Evolutionary conservation across 108 stramenopile genomes (phyloP), one percentile per base, ranked within the genome.

Genomic region (Asterionellopsis glacialis): DNA sequence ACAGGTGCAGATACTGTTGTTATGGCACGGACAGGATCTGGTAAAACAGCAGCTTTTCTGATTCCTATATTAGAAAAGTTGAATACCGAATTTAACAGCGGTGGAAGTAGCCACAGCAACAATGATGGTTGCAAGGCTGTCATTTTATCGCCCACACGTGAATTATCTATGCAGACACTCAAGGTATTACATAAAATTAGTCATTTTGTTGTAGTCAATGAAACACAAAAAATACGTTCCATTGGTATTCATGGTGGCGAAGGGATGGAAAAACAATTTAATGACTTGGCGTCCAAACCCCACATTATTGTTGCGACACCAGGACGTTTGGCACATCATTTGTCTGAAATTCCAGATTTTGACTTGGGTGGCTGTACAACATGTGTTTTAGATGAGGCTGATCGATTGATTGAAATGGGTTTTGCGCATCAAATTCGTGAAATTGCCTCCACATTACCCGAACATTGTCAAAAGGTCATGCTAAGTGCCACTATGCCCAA

Each of bases 331-430:
- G 93, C 97, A 38, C 98, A 99, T 80, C 92, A 96, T 51, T 75
- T 99, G 39, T 72, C 83, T 14, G 99, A 99, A 66, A 95, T 98
- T 65, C 90, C 92, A 0, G 96, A 96, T 44, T 90, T 91, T 72
- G 64, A 75, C 55, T 77, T 99, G 14, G 73, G 71, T 18, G 70
- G 76, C 4, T 96, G 96, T 58, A 78, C 95, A 68, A 74, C 91
- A 28, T 73, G 88, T 13, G 86, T 99, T 9, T 87, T 99, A 71
- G 99, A 99, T 67, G 99, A 99, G 69, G 99, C 97, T 4, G 99
- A 99, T 82, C 81, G 99, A 44, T 72, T 98, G 27, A 89, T 99
- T 69, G 99, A 99, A 79, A 98, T 98, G 99, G 99, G 93, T 27
- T 98, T 99, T 65, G 90, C 92, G 0, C 62, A 76, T 66, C 99